Conservation (phyloP, 768 basidiomycete genomes). For the Sistotremastrum niveocremeum region DNA sequence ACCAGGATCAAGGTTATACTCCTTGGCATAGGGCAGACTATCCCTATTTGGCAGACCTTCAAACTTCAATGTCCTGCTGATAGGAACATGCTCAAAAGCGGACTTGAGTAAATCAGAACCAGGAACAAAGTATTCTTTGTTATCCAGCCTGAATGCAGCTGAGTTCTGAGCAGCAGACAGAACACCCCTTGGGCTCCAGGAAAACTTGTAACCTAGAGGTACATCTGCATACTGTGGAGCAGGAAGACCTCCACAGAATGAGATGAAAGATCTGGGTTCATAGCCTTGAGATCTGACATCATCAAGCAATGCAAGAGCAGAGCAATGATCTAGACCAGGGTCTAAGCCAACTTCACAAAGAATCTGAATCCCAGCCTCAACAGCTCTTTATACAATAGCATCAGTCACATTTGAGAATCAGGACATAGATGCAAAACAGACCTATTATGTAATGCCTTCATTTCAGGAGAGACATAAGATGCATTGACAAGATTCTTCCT, state of each 20-base stretch:
- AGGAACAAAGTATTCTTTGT: conserved; percentile 38
- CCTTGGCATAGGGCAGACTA: conserved; percentile 53
- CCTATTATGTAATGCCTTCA: conserved; percentile 52
- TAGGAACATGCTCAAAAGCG: conserved; percentile 53
- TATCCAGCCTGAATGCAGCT: conserved; percentile 49
- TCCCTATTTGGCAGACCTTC: conserved; percentile 85
- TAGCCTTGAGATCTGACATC: conserved; percentile 37
- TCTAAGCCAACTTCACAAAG: conserved; percentile 87
- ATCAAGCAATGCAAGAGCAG: conserved; percentile 58
- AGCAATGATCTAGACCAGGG: conserved; percentile 83
- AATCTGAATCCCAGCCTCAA: conserved; percentile 48
- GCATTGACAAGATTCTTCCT: conserved; percentile 78
- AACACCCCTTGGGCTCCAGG: conserved; percentile 86
- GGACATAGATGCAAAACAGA: conserved; percentile 18
- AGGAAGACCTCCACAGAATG: conserved; percentile 89
- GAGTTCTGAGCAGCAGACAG: conserved; percentile 64
- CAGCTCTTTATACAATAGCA: conserved; percentile 30
- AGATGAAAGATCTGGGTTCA: conserved; percentile 58
- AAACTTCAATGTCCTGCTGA: conserved; percentile 46
- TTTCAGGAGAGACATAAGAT: conserved; percentile 73
- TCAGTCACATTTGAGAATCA: neutral
- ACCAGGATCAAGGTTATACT: conserved; percentile 42
- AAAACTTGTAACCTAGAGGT: conserved; percentile 84
- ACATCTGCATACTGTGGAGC: conserved; percentile 52
- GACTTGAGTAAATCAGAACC: conserved; percentile 41